These are phyloP conservation scores for Komagataella populi DNA, from an alignment of 805 yeast species.

Conservation along the genomic window DNA sequence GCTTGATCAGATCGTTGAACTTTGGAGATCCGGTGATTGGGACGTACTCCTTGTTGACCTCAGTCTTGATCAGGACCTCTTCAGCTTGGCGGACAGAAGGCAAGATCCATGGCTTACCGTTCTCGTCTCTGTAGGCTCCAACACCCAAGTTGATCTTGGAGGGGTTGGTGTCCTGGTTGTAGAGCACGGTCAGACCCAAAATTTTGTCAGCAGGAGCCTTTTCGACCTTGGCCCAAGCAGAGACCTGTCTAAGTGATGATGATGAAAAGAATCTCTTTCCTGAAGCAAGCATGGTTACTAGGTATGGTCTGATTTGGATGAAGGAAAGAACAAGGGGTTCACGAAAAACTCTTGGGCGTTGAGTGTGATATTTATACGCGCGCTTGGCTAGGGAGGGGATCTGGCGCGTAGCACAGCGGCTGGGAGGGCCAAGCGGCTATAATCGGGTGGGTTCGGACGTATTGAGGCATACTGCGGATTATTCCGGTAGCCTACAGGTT, in stretches of 20 bases:
- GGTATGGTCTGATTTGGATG: conserved; percentile 32
- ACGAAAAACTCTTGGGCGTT: not conserved
- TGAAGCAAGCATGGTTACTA: conserved; percentile 34
- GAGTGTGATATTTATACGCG: not conserved
- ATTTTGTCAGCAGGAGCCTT: conserved; percentile 80
- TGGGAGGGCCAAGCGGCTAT: not conserved
- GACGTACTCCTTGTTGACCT: conserved; percentile 70
- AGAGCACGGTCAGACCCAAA: conserved; percentile 66
- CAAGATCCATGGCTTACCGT: conserved; percentile 81
- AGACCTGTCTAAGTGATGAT: conserved; percentile 10
- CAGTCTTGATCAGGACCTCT: conserved; percentile 26
- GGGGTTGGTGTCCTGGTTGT: conserved; percentile 47
- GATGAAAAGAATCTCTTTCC: conserved; percentile 72
- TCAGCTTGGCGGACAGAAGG: conserved; percentile 66
- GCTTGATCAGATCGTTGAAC: conserved; percentile 53
- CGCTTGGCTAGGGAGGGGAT: not conserved
- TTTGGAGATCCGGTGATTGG: conserved; percentile 70
- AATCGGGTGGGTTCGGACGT: not conserved
- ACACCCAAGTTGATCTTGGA: conserved; percentile 54
- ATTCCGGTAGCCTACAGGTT: not conserved
- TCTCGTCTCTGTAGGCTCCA: conserved; percentile 87
- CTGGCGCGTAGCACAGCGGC: not conserved
- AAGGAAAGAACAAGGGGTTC: conserved; percentile 60
- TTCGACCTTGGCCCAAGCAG: conserved; percentile 16
- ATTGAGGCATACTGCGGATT: not conserved